phyloP scores from a whole-genome alignment of 306 rosid species.

The Trifolium pratense region DNA sequence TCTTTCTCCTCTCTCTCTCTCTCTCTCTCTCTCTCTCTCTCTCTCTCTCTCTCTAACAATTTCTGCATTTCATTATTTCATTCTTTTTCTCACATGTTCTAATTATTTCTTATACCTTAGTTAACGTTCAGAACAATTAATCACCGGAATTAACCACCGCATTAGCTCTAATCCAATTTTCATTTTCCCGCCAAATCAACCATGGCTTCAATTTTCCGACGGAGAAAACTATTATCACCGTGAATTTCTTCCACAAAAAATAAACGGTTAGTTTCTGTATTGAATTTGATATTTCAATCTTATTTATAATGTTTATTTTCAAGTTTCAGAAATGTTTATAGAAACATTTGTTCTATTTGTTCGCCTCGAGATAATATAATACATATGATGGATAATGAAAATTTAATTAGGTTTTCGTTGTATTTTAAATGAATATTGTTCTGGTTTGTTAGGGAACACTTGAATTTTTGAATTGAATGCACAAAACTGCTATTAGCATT shows the following conservation, averaged over 20 bases:
- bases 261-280: background rate
- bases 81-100: background rate
- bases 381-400: background rate
- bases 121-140: background rate
- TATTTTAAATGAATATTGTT: background rate
- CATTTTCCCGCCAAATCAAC: conserved; percentile 16
- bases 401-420: conserved; percentile 8
- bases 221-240: background rate
- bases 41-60: background rate
- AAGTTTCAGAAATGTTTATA: conserved; percentile 7
- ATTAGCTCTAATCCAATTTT: background rate
- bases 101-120: background rate
- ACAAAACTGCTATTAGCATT: background rate
- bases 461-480: conserved; percentile 16
- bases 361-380: background rate
- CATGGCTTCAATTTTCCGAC: background rate
- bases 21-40: background rate
- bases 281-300: background rate
- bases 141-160: background rate
- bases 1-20: background rate
- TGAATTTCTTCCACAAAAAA: conserved; percentile 9
- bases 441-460: background rate
- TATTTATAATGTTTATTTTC: background rate
- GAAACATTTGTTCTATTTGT: conserved; percentile 3
- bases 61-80: background rate